A percentile compares a stretch with the other conserved stretches of the same genome.
phyloP scores from a whole-genome alignment of 257 asterid species.

The Salvia rosmarinus region DNA sequence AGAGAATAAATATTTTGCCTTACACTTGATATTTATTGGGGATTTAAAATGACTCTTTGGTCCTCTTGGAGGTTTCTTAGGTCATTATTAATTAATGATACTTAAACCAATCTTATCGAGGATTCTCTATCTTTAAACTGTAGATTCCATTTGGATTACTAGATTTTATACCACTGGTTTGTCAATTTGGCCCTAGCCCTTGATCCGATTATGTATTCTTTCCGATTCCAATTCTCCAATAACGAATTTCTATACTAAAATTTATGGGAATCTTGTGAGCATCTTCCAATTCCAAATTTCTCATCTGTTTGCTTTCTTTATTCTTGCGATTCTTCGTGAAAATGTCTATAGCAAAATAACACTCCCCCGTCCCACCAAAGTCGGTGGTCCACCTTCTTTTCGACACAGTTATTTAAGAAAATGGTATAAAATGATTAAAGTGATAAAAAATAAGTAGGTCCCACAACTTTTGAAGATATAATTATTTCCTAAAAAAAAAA shows the following conservation, averaged over 20 bases:
- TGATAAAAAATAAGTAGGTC: too few species aligned
- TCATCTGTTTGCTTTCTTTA: neutral
- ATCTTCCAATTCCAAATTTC: constrained; percentile 35
- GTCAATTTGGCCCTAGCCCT: constrained; percentile 30
- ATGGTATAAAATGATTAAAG: too few species aligned
- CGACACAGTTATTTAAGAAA: too few species aligned
- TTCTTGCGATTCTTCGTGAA: neutral
- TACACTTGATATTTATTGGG: too few species aligned
- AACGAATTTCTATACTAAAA: constrained; percentile 3
- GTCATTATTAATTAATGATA: constrained; percentile 38
- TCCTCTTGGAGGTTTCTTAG: constrained; percentile 34
- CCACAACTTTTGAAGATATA: too few species aligned
- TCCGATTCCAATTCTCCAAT: constrained; percentile 41
- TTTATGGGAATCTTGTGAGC: constrained; percentile 35
- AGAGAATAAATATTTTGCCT: too few species aligned
- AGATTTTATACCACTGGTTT: constrained; percentile 48
- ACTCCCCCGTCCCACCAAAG: too few species aligned
- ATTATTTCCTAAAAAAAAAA: too few species aligned
- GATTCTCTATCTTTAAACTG: constrained; percentile 39
- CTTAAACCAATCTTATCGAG: constrained; percentile 38
- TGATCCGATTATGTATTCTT: constrained; percentile 34
- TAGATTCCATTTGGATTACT: constrained; percentile 60
- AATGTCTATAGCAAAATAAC: neutral
- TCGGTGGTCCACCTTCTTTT: too few species aligned
- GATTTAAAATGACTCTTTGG: constrained; percentile 28